These are phyloP conservation scores for Cyberlindnera americana DNA, from an alignment of 805 yeast species.

Conservation along the genomic window DNA sequence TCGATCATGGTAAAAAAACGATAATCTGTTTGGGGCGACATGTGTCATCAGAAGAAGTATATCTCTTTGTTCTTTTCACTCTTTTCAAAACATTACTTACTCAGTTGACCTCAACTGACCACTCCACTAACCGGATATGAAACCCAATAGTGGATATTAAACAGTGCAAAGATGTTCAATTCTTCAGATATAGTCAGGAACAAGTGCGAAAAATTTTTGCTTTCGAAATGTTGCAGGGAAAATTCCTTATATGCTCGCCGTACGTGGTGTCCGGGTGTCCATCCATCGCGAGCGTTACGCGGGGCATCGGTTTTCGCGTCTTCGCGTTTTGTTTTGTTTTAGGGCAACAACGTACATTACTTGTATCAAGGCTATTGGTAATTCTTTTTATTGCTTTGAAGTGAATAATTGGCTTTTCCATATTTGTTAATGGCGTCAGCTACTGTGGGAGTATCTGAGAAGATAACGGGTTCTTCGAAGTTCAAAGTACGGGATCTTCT, in stretches of 20 bases:
- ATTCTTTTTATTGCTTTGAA: no score
- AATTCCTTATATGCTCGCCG: background rate
- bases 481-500: conserved; percentile 48
- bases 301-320: conserved; percentile 3
- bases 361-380: no score
- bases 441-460: background rate
- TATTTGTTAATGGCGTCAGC: background rate
- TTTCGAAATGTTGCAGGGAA: no score
- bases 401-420: no score
- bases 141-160: no score
- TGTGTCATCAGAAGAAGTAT: conserved; percentile 24
- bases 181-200: no score
- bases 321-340: background rate
- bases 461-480: conserved; percentile 26
- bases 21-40: conserved; percentile 34
- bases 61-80: no score
- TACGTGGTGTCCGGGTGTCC: conserved; percentile 18
- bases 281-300: no score
- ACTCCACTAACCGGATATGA: no score
- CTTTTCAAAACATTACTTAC: conserved; percentile 6
- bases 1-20: conserved; percentile 30
- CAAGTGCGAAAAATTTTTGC: no score
- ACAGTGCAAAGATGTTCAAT: no score
- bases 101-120: conserved; percentile 19
- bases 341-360: conserved; percentile 4